A percentile compares a stretch with the other conserved stretches of the same genome.
Evolutionary conservation across 75 land plant species (phyloP).

Genomic region (Gnetum montanum): DNA sequence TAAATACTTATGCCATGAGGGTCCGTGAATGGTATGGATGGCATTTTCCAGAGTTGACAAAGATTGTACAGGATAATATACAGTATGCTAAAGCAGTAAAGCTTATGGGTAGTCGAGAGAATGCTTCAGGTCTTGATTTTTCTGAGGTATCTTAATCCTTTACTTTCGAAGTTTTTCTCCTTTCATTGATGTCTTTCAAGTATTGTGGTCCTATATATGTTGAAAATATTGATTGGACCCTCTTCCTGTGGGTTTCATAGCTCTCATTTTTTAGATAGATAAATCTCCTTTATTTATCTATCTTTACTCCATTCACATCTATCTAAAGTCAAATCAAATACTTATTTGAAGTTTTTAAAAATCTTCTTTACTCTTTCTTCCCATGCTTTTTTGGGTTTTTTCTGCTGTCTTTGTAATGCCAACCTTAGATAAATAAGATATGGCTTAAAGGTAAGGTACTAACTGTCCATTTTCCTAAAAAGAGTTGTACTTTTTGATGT

Average conservation of each 20-base stretch:
- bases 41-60: constrained; percentile 97
- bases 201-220: too few relatives aligned
- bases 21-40: constrained; percentile 99
- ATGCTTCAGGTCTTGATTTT: constrained; percentile 84
- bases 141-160: constrained; percentile 54
- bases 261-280: too few relatives aligned
- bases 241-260: neutral
- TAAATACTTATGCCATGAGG: constrained; percentile 94
- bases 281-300: too few relatives aligned
- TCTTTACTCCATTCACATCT: too few relatives aligned
- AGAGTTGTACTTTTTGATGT: neutral
- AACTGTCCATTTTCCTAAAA: neutral
- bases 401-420: too few relatives aligned
- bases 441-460: neutral
- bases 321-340: too few relatives aligned
- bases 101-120: constrained; percentile 77
- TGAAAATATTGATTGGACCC: neutral
- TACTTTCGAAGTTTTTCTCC: neutral
- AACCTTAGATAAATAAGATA: too few relatives aligned
- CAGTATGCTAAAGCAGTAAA: constrained; percentile 81
- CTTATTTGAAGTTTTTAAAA: too few relatives aligned
- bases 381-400: too few relatives aligned
- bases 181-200: neutral
- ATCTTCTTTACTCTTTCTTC: too few relatives aligned
- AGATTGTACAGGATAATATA: constrained; percentile 82